A percentile compares a stretch with the other conserved stretches of the same genome.
These are phyloP conservation scores for Lumnitzera littorea DNA, from an alignment of 345 rosid species.

Conservation along the genomic window DNA sequence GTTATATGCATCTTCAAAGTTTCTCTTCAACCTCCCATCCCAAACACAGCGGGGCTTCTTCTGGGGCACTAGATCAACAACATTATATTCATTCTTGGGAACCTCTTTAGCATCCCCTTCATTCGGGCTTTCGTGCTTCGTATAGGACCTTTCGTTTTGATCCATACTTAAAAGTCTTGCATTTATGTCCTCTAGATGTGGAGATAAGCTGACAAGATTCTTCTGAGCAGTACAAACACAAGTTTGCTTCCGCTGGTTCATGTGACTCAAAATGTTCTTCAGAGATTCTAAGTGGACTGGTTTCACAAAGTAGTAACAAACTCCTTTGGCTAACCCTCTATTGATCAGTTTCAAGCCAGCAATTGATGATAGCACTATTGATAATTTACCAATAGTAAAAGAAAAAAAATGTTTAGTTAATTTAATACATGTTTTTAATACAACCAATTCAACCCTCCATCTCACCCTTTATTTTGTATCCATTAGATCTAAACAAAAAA, in stretches of 20 bases:
- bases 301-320: conserved; percentile 33
- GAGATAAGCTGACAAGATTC: not conserved
- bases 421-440: too few species aligned
- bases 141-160: too few species aligned
- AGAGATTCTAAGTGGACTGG: conserved; percentile 25
- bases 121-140: too few species aligned
- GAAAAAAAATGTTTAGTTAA: too few species aligned
- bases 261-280: conserved; percentile 27
- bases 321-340: conserved; percentile 33
- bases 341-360: conserved; percentile 18
- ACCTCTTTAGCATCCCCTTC: too few species aligned
- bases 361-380: conserved; percentile 35
- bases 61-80: too few species aligned
- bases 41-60: too few species aligned
- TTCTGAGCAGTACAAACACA: not conserved
- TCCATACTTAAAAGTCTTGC: not conserved
- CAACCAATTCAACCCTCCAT: too few species aligned
- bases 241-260: conserved; percentile 12
- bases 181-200: not conserved
- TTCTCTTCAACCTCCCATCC: too few species aligned
- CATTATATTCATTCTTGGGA: too few species aligned
- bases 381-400: not conserved
- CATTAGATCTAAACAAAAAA: too few species aligned
- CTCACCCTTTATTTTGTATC: too few species aligned
- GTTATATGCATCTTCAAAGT: not conserved